Conservation (phyloP, 345 rosid genomes). For the Gynandropsis gynandra region DNA sequence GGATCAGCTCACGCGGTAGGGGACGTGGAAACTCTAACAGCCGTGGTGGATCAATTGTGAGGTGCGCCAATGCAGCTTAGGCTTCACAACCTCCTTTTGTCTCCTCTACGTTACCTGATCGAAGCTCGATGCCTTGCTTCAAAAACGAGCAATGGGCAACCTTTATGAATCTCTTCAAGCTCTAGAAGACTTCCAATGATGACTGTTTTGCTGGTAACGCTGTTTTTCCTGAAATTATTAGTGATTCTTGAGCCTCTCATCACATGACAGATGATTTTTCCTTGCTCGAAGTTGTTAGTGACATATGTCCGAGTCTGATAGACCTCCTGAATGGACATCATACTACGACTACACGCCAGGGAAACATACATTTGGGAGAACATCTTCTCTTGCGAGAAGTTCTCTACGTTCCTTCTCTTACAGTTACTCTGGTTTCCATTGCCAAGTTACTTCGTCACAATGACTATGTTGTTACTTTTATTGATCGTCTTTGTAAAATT, state of each 20-base stretch:
- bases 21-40: neutral
- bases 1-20: too few relatives aligned
- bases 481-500: too few relatives aligned
- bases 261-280: too few relatives aligned
- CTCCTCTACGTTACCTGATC: too few relatives aligned
- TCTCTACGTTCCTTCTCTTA: too few relatives aligned
- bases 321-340: neutral
- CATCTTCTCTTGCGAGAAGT: too few relatives aligned
- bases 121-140: neutral
- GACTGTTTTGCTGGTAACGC: neutral
- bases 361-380: neutral
- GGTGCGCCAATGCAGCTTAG: neutral
- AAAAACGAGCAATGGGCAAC: neutral
- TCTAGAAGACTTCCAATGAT: too few relatives aligned
- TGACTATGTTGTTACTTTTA: too few relatives aligned
- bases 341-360: too few relatives aligned
- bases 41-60: too few relatives aligned
- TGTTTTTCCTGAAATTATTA: neutral
- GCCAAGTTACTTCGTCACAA: too few relatives aligned
- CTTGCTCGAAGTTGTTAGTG: neutral
- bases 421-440: too few relatives aligned
- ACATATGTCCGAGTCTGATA: neutral
- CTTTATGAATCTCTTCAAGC: neutral
- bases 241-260: neutral
- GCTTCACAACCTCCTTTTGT: accelerated